A percentile compares a stretch with the other conserved stretches of the same genome.
phyloP scores from a whole-genome alignment of 495 filamentous ascomycete species.

The Penicillium salamii region DNA sequence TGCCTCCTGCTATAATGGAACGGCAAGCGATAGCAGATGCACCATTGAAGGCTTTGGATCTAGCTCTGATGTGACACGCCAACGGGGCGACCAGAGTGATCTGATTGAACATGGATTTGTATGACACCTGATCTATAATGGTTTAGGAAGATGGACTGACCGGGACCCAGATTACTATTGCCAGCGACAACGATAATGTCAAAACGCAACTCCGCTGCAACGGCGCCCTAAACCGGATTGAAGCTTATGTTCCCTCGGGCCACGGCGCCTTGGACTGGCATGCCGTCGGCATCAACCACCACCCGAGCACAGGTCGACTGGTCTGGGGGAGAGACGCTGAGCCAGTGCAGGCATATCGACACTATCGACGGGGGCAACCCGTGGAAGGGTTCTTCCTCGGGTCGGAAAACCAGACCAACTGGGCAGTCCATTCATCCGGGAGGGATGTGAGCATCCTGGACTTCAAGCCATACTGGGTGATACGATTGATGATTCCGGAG shows the following conservation, averaged over 20 bases:
- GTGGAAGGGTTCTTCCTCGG: slow-evolving; percentile 4
- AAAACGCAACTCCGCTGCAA: slow-evolving; percentile 20
- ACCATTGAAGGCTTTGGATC: slow-evolving; percentile 10
- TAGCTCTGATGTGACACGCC: slow-evolving; percentile 7
- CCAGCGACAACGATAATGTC: not conserved
- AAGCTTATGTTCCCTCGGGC: slow-evolving; percentile 14
- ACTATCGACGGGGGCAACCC: not conserved
- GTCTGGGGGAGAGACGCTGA: slow-evolving; percentile 11
- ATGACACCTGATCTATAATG: too few species aligned
- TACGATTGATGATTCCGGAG: not conserved
- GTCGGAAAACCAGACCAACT: slow-evolving; percentile 7
- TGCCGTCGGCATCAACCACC: slow-evolving; percentile 8
- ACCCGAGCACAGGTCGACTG: slow-evolving; percentile 7
- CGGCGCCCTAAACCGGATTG: slow-evolving; percentile 8
- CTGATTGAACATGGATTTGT: slow-evolving; percentile 11
- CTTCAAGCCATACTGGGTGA: slow-evolving; percentile 12
- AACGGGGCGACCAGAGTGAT: slow-evolving; percentile 1
- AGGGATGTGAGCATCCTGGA: slow-evolving; percentile 6
- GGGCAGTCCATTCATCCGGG: slow-evolving; percentile 10
- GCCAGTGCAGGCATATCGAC: slow-evolving; percentile 10
- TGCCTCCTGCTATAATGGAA: slow-evolving; percentile 6
- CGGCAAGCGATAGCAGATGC: not conserved
- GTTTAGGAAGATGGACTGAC: not conserved
- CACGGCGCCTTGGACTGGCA: slow-evolving; percentile 15
- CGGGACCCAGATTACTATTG: slow-evolving; percentile 6